These are phyloP conservation scores for Alternaria sp. DNA, from an alignment of 2,329 filamentous ascomycete species.

Conservation along the genomic window DNA sequence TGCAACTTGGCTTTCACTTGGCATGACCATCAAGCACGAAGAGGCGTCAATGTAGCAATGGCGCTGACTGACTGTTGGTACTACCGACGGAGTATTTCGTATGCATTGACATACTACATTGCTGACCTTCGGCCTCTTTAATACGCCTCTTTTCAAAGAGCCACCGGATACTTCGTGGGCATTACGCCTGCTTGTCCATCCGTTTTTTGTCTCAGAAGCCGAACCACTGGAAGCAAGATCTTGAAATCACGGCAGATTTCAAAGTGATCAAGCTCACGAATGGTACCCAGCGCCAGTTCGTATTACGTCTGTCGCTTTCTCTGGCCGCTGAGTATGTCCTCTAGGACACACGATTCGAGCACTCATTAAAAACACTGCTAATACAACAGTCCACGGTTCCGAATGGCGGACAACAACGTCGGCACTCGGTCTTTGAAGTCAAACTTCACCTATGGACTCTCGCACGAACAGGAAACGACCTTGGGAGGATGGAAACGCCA, in stretches of 20 bases:
- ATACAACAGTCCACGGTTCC: conserved; percentile 17
- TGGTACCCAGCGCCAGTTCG: conserved; percentile 19
- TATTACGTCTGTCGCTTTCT: conserved; percentile 9
- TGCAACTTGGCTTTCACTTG: conserved; percentile 1
- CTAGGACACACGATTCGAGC: conserved; percentile 17
- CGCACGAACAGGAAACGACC: conserved; percentile 39
- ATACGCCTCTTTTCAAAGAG: neutral
- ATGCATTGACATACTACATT: conserved; percentile 16
- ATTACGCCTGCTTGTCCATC: conserved; percentile 6
- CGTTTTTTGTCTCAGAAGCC: conserved; percentile 3
- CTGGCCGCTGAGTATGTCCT: conserved; percentile 36
- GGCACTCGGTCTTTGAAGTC: conserved; percentile 25
- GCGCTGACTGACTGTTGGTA: conserved; percentile 21
- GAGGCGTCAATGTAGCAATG: conserved; percentile 20
- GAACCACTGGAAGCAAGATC: neutral
- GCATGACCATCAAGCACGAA: conserved; percentile 2
- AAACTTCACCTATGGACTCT: conserved; percentile 41
- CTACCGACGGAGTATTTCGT: conserved; percentile 11
- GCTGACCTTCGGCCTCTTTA: neutral
- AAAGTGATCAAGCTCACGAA: conserved; percentile 19
- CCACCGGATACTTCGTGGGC: conserved; percentile 3
- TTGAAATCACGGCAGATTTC: conserved; percentile 4
- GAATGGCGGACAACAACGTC: conserved; percentile 37
- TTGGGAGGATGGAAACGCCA: conserved; percentile 39
- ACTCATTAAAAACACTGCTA: conserved; percentile 21